These are phyloP conservation scores for Chenopodium quinoa DNA, from an alignment of 148 eudicot species.

Conservation along the genomic window DNA sequence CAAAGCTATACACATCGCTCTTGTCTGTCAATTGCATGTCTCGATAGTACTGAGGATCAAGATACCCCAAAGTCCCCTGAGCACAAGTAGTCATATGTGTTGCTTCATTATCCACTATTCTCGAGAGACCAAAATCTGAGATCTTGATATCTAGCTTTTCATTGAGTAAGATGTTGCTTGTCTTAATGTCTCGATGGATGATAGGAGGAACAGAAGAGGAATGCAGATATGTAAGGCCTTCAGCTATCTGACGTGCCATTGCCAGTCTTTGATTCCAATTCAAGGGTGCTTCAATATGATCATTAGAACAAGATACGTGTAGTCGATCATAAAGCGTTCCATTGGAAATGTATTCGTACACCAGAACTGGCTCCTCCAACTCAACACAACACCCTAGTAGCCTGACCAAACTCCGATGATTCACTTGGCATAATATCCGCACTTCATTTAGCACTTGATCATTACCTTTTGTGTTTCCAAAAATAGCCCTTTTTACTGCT, in stretches of 20 bases:
- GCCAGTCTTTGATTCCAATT: constrained; percentile 41
- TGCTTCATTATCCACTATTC: constrained; percentile 41
- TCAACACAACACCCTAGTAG: constrained; percentile 61
- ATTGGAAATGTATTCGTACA: constrained; percentile 50
- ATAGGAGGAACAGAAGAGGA: constrained; percentile 54
- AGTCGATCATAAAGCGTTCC: constrained; percentile 53
- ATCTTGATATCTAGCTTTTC: constrained; percentile 53
- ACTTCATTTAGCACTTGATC: constrained; percentile 63
- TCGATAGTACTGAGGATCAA: constrained; percentile 56
- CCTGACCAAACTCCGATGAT: constrained; percentile 50
- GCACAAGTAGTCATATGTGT: constrained; percentile 51
- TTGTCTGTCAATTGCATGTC: constrained; percentile 52
- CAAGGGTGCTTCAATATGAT: constrained; percentile 17
- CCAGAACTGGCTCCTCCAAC: constrained; percentile 47
- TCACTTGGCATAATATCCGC: constrained; percentile 59
- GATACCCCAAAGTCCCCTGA: constrained; percentile 58
- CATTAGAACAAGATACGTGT: constrained; percentile 26
- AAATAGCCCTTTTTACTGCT: constrained; percentile 58
- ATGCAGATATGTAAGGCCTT: constrained; percentile 63
- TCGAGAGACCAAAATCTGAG: constrained; percentile 60
- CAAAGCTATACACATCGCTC: constrained; percentile 70
- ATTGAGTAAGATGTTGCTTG: constrained; percentile 54
- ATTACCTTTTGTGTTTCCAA: constrained; percentile 49
- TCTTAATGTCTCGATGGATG: constrained; percentile 54
- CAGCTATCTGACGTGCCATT: constrained; percentile 51